Conservation (phyloP, 1,284 basidiomycete genomes). For the Rhodotorula sp. region DNA sequence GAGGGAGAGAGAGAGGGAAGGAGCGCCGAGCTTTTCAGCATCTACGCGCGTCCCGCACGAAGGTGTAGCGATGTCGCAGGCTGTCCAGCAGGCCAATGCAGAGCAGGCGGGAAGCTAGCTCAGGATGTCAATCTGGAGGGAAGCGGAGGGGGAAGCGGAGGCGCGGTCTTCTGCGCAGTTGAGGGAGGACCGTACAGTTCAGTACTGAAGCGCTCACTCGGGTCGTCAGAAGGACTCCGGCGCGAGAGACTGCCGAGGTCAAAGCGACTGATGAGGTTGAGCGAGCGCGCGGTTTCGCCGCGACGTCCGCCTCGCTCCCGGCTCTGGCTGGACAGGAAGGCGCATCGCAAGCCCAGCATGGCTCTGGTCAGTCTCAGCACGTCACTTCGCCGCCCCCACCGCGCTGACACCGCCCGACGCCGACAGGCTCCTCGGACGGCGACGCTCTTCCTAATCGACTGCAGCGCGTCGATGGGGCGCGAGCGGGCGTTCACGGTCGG, state of each 20-base stretch:
- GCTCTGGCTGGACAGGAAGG: accelerated
- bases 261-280: background rate
- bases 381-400: background rate
- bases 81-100: no score
- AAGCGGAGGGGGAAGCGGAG: no score
- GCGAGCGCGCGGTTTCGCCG: background rate
- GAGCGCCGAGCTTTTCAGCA: no score
- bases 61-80: no score
- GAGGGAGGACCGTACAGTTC: no score
- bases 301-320: background rate
- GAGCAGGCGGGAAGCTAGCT: no score
- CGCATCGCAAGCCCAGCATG: background rate
- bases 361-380: background rate
- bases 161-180: no score
- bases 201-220: no score
- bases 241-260: background rate
- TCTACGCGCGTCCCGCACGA: no score
- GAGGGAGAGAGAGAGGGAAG: no score
- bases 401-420: background rate
- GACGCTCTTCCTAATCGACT: conserved; percentile 36
- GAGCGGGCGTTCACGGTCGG: background rate
- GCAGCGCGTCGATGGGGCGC: conserved; percentile 28
- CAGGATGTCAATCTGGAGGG: no score
- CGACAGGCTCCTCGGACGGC: conserved; percentile 28
- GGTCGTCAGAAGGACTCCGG: no score